Base-by-base conservation (phyloP, 768 basidiomycete species). In the Grammothele lineata region DNA sequence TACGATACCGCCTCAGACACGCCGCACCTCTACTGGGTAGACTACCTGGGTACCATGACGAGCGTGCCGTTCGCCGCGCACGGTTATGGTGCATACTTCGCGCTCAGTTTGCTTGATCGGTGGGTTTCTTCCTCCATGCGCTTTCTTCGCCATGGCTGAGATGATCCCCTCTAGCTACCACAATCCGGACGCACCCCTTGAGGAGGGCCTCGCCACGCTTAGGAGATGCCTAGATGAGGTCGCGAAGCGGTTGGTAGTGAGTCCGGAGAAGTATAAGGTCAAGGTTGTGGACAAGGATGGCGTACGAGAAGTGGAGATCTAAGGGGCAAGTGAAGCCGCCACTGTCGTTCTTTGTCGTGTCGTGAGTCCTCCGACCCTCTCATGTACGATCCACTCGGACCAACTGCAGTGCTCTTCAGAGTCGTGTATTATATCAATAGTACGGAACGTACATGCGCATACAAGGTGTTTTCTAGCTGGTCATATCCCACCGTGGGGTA, bases 271-370 rank as follows among this genome's bases (percentile, higher is more conserved):
- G 57, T 95, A 90, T 72, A 91, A 85, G 64, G 84, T 94, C 55
- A 92, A 92, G 64, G 72, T 96, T 11, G 90, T 96, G 25, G 92
- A 96, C 69, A 92, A 85, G 68, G 87, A 94, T 61, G 94, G 94
- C 41, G 74, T 89, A 21, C 76, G 91, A 45, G 86, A 88, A 56
- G 70, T 94, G 46, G 82, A 90, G 59, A 60, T 95, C 56, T 87
- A 71, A 54, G 27, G 8, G 8, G 8, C 8, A 7, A 7, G 27
- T 30, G 27, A 40, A n/a, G 21, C 10, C 14, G 22, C 18, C 21
- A 14, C 19, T 12, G 22, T 23, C 22, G 22, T 38, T 38, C 37
- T 38, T 38, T 38, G 37, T 38, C 22, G 37, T 38, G 23, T 7
- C 8, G 7, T 7, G 27, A 30, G 27, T 30, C 27, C 14, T 30